Base-by-base conservation (phyloP, 306 rosid species). In the Albizia julibrissin region DNA sequence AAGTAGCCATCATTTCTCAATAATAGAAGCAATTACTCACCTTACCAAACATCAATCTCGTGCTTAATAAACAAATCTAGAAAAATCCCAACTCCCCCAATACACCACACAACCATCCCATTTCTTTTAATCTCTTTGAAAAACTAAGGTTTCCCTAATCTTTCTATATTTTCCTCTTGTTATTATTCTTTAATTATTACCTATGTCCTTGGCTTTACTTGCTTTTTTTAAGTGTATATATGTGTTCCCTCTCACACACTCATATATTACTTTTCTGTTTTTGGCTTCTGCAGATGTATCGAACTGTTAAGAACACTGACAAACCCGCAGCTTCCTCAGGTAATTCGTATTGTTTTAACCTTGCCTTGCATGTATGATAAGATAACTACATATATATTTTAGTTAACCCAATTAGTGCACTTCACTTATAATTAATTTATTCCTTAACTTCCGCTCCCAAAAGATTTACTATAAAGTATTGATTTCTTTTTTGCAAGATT, bases 1-100 rank as follows among this genome's bases (percentile, higher is more conserved):
- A 91, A 88, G 89, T 86, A 82, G 94, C 89, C 95, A 94, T 94
- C 97, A 94, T 94, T 94, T 93, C 97, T 89, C 95, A 94, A 93
- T 94, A 91, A 94, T 94, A 82, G 89, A 89, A 88, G 84, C 97
- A 83, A 89, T 89, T 82, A 92, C 93, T 90, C 76, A 84, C 90
- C 92, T 89, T 73, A 92, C 94, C 93, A 88, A 93, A 94, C 91
- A 90, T 89, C 94, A 87, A 87, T 87, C 90, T 90, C 90, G 88
- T 91, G 87, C 83, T 85, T 73, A 87, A 66, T 88, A 88, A 92
- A 85, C 56, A 87, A 89, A 84, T 76, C 83, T 29, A 21, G 69
- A 16, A 76, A 72, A 79, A 85, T 68, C 89, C 80, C 71, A 5
- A 8, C 18, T 42, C 46, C 46, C 46, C 46, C 0, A 10, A 83